Base-by-base conservation (phyloP, 352 stramenopile genomes). In the Albugo candida region DNA sequence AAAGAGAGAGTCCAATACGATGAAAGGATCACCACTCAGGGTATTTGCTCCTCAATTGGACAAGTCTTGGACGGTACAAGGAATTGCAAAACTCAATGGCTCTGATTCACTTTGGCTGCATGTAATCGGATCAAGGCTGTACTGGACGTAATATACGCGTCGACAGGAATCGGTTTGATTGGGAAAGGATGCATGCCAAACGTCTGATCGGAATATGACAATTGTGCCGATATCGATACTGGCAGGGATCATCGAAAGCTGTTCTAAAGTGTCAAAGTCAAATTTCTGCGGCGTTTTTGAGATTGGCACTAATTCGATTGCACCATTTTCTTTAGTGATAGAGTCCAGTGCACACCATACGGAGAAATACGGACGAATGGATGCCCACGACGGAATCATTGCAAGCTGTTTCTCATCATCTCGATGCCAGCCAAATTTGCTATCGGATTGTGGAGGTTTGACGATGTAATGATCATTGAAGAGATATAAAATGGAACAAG, bases 381-480 rank as follows among this genome's bases (percentile, higher is more conserved):
- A 34, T 4, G 59, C 48, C 13, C 66, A 67, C 20, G 82, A 67
- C 18, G 83, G 55, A 34, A 68, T 82, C 70, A 85, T 85, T 13
- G 52, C 65, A 3, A 83, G 65, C 42, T 85, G 73, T 48, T 85
- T 71, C 27, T 81, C 67, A 44, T 81, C 70, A 46, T 85, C 73
- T 31, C 64, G 70, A 56, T 85, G 73, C 73, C 73, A 85, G 5
- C 68, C 65, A 41, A 86, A 83, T 49, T 81, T 64, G 18, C 81
- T 69, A 18, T 58, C 43, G 1, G 66, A 67, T 11, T 56, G 45
- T 5, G 70, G 61, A 2, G 73, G 73, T 40, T 86, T 83, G 47
- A 82, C 63, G 17, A 86, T 66, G 47, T 79, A 86, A 47, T 86
- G 73, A 48, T 86, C 73, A 44, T 83, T 83, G 57, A 86, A 83